A percentile compares a stretch with the other conserved stretches of the same genome.
Evolutionary conservation across 345 rosid species (phyloP).

Genomic region (Eucalyptus sp.): DNA sequence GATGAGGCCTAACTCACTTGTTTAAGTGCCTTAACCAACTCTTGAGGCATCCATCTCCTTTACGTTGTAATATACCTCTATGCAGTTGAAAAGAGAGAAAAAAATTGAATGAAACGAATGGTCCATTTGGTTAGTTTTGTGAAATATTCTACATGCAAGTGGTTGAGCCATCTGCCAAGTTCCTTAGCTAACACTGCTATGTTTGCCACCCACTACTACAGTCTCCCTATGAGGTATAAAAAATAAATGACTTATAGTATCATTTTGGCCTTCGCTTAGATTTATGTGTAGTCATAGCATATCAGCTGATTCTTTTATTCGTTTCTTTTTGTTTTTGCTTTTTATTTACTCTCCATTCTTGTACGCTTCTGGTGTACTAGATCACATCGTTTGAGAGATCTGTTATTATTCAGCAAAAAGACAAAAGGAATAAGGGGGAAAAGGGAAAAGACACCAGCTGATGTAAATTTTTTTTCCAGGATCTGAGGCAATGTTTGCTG

Average conservation of each 20-base stretch:
- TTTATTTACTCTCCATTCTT: not conserved
- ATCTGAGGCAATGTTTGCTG: constrained; percentile 99
- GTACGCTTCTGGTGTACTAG: not conserved
- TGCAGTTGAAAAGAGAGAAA: not conserved
- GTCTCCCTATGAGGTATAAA: not conserved
- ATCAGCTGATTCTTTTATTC: not conserved
- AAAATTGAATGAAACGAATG: not conserved
- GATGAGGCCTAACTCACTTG: not conserved
- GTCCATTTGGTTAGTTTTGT: not conserved
- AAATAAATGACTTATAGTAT: not conserved
- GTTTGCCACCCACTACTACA: not conserved
- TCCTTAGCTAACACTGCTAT: not conserved
- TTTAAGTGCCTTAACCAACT: not conserved
- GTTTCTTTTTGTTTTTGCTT: not conserved
- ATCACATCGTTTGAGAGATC: not conserved
- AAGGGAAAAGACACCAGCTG: not conserved
- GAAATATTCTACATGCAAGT: not conserved
- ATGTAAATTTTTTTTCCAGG: constrained; percentile 28
- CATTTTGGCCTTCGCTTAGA: not conserved
- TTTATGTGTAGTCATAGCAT: not conserved
- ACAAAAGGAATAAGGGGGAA: not conserved
- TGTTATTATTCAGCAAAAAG: not conserved
- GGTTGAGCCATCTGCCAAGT: not conserved
- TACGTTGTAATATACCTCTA: not conserved
- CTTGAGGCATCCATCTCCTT: not conserved